Evolutionary conservation across 2,329 filamentous ascomycete genomes (phyloP), one percentile per base, ranked within the genome.

Genomic region (Dactylonectria estremocensis): DNA sequence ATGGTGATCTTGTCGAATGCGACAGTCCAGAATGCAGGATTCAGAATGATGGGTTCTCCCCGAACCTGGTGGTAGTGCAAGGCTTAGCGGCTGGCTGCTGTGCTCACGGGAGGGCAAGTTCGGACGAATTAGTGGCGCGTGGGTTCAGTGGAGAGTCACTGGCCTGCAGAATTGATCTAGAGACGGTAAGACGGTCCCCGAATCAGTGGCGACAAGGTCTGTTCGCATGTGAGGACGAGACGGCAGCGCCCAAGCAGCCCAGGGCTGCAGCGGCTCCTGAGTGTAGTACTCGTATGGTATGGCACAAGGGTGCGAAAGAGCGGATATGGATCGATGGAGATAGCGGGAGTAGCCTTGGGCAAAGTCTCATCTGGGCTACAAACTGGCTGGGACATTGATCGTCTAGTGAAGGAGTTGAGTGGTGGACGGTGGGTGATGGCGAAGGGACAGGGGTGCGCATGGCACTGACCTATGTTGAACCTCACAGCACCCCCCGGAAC

Each of bases 131-230:
- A 57, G 61, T 46, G 61, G 65, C 49, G 70, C 63, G 64, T 70
- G 53, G 58, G 61, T 62, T 59, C 69, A 48, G 70, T 58, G 61
- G 57, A 66, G 68, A 64, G 61, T 43, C 58, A 37, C 35, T 37
- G 13, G 59, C 49, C 49, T 70, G 64, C 70, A 70, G 55, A 67
- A 61, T 59, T 73, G 69, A 73, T 70, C 61, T 69, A 28, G 49
- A 62, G 60, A 59, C 70, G 54, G 68, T 68, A 40, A 28, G 64
- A 74, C 70, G 37, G 56, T 59, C 56, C 64, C 24, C 35, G 57
- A 59, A 58, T 69, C 68, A 62, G 66, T 53, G 45, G 48, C 49
- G 61, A 52, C 61, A 58, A 60, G 54, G 40, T 53, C 46, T 61
- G 10, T 22, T 64, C 54, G 43, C 40, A 20, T 54, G 28, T 60